These are phyloP conservation scores for Thamnidium elegans DNA, from an alignment of 192 early-diverging fungal species.

Conservation along the genomic window DNA sequence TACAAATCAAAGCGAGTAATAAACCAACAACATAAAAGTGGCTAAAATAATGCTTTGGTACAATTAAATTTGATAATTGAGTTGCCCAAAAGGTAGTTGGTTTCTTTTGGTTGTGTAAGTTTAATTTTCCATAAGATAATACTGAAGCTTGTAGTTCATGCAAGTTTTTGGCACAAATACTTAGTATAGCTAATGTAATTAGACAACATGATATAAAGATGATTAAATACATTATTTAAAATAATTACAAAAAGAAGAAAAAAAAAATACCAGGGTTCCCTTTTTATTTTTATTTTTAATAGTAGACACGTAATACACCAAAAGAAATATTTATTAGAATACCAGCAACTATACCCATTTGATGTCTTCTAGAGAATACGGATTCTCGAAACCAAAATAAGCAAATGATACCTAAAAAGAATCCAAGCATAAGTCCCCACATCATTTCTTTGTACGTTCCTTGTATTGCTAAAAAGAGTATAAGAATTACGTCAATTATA, in stretches of 20 bases:
- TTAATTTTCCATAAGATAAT: slow-evolving; percentile 38
- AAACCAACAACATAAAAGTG: slow-evolving; percentile 52
- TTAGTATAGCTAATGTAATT: slow-evolving; percentile 2
- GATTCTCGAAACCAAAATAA: slow-evolving; percentile 56
- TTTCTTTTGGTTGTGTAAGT: slow-evolving; percentile 11
- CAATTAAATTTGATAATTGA: slow-evolving; percentile 21
- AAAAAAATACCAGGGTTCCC: background rate
- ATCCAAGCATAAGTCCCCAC: slow-evolving; percentile 52
- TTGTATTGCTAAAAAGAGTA: slow-evolving; percentile 23
- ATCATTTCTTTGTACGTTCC: slow-evolving; percentile 57
- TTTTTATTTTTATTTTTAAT: slow-evolving; percentile 26
- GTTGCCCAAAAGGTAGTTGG: slow-evolving; percentile 8
- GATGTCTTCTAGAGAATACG: slow-evolving; percentile 47
- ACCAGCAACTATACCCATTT: slow-evolving; percentile 55
- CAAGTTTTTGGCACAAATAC: slow-evolving; percentile 19
- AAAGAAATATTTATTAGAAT: slow-evolving; percentile 53
- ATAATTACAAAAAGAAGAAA: slow-evolving; percentile 9
- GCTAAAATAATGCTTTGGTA: slow-evolving; percentile 51
- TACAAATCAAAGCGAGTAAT: slow-evolving; percentile 30
- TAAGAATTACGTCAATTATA: background rate
- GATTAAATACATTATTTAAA: slow-evolving; percentile 21
- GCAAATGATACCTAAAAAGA: slow-evolving; percentile 52
- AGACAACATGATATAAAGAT: slow-evolving; percentile 19
- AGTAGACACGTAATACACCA: slow-evolving; percentile 48
- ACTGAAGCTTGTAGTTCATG: slow-evolving; percentile 24